Evolutionary conservation across 108 stramenopile species (phyloP), one percentile per base, ranked within the genome.

Genomic region (Skeletonema costatum): DNA sequence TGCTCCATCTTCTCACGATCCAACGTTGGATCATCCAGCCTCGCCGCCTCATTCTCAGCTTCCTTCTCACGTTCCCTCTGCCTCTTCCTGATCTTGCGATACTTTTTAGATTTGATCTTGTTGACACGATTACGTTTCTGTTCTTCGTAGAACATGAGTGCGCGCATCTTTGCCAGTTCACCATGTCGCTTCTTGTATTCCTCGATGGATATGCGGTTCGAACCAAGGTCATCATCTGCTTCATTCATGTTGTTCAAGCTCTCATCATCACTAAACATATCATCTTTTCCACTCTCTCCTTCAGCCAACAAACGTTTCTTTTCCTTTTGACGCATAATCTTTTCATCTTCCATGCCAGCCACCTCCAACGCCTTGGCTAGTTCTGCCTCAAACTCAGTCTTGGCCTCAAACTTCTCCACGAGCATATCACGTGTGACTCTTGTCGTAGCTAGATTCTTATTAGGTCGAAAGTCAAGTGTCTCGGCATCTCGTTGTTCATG

Each of bases 81-180:
- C 73, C 89, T 86, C 85, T 98, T 98, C 16, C 94, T 91, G 59
- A 97, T 96, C 36, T 93, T 89, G n/a, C 96, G 88, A 74, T 97
- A 98, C 80, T 95, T 97, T 73, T 98, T 98, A 8, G 96, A 97
- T 77, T 99, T 99, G 84, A 99, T 99, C 83, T 99, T 99, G 83
- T 99, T 99, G 60, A 98, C 95, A n/a, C 97, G 97, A 72, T 97
- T 95, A 21, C 95, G 89, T 71, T 99, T 99, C 77, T 97, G 92
- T 80, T 99, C 98, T 68, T 98, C 96, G 85, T 99, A 99, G 75
- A 98, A 99, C 93, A 99, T 89, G 63, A 99, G 89, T 32, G 97
- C 97, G 60, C 97, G 82, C 75, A 99, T 87, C 75, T 97, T 97
- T 21, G 97, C 96, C 46, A 99, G 85, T 76, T 98, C 96, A 11